phyloP scores from a whole-genome alignment of 495 filamentous ascomycete species.

The Xylaria longipes region DNA sequence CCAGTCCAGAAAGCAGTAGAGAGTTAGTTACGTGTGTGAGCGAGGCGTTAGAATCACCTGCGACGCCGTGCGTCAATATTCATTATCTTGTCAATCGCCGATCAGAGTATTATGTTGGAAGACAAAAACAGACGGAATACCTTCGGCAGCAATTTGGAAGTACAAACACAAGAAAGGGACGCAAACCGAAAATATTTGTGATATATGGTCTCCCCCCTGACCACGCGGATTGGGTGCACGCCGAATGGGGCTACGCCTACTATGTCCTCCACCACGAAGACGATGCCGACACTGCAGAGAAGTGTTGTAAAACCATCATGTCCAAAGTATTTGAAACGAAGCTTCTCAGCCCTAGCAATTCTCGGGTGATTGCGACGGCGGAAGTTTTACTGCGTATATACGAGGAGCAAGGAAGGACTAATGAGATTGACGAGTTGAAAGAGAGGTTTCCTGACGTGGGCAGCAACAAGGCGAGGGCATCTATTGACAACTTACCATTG shows the following conservation, averaged over 20 bases:
- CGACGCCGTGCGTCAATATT: neutral
- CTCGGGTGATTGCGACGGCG: slow-evolving; percentile 31
- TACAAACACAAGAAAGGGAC: neutral
- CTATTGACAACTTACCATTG: slow-evolving; percentile 19
- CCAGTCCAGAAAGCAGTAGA: neutral
- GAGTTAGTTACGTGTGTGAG: neutral
- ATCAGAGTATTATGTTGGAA: slow-evolving; percentile 18
- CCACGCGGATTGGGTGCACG: slow-evolving; percentile 14
- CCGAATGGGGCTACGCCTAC: slow-evolving; percentile 23
- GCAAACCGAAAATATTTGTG: slow-evolving; percentile 23
- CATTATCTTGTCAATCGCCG: slow-evolving; percentile 15
- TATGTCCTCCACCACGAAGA: slow-evolving; percentile 22
- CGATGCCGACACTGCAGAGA: slow-evolving; percentile 16
- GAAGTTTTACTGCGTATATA: slow-evolving; percentile 35
- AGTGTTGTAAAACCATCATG: slow-evolving; percentile 21
- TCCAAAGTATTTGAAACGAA: slow-evolving; percentile 23
- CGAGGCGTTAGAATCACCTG: neutral
- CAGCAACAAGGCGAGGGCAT: slow-evolving; percentile 4
- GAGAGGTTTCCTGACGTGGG: slow-evolving; percentile 17
- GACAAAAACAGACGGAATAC: neutral
- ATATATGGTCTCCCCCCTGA: slow-evolving; percentile 29
- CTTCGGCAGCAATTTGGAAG: slow-evolving; percentile 4
- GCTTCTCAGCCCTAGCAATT: slow-evolving; percentile 29
- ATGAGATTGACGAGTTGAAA: slow-evolving; percentile 27
- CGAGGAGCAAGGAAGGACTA: slow-evolving; percentile 24